Conservation (phyloP, 1,284 basidiomycete genomes). For the Stygiomarasmius scandens region DNA sequence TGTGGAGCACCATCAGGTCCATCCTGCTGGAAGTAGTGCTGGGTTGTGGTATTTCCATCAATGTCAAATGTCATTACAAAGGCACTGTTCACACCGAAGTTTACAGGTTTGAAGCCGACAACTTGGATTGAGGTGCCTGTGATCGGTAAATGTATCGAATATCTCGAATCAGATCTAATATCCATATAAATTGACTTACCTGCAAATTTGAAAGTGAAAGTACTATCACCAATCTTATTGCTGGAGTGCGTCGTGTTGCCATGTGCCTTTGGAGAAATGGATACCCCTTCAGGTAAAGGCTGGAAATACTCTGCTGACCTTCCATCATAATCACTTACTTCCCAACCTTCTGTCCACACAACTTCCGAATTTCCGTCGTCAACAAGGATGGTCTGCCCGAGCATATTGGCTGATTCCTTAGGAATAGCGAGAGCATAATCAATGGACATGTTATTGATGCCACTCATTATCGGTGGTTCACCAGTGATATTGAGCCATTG, state of each 20-base stretch:
- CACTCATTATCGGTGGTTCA: too few species aligned
- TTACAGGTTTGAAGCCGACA: not conserved
- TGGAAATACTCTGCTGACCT: too few species aligned
- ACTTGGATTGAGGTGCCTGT: not conserved
- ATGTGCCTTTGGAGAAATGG: not conserved
- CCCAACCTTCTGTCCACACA: not conserved
- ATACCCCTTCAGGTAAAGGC: not conserved
- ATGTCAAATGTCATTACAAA: slow-evolving; percentile 1
- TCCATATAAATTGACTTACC: not conserved
- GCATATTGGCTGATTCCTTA: not conserved
- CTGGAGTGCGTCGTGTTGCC: not conserved
- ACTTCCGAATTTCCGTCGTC: slow-evolving; percentile 2
- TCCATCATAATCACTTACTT: not conserved
- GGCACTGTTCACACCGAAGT: not conserved
- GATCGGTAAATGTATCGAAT: not conserved
- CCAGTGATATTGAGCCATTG: too few species aligned
- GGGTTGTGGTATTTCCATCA: not conserved
- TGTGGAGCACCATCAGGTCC: not conserved
- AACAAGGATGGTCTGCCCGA: slow-evolving; percentile 1
- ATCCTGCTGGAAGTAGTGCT: not conserved
- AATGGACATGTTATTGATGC: too few species aligned
- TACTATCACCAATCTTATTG: not conserved
- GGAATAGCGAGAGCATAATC: too few species aligned
- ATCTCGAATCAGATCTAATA: not conserved
- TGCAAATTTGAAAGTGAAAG: slow-evolving; percentile 1